A percentile compares a stretch with the other conserved stretches of the same genome.
These are phyloP conservation scores for Fusarium ambrosium DNA, from an alignment of 2,329 filamentous ascomycete species.

Conservation along the genomic window DNA sequence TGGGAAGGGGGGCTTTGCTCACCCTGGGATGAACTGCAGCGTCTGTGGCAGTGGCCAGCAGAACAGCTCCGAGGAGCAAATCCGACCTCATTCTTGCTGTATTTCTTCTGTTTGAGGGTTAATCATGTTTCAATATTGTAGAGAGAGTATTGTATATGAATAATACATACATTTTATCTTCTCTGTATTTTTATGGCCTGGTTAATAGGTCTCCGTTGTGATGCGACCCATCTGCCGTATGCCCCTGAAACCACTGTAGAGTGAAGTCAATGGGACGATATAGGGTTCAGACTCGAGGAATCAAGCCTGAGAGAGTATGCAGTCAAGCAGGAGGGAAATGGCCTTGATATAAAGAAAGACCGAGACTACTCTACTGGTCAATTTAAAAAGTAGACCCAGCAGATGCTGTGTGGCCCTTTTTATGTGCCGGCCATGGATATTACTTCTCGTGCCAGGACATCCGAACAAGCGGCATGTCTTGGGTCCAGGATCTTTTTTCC, in stretches of 20 bases:
- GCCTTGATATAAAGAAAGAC: constrained; percentile 16
- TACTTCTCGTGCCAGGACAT: neutral
- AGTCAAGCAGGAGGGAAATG: neutral
- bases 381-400: constrained; percentile 13
- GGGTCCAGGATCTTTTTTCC: neutral
- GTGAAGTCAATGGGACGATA: neutral
- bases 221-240: neutral
- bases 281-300: neutral
- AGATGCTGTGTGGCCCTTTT: constrained; percentile 10
- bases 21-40: constrained; percentile 41
- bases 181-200: neutral
- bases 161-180: neutral
- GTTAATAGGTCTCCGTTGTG: neutral
- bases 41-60: constrained; percentile 49
- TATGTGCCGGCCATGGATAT: constrained; percentile 4
- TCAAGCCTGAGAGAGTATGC: neutral
- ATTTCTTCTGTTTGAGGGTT: neutral
- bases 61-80: constrained; percentile 49
- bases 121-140: neutral
- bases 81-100: constrained; percentile 51
- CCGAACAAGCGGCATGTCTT: neutral
- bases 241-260: neutral
- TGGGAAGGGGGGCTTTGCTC: neutral
- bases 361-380: neutral
- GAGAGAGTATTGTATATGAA: neutral